phyloP scores from a whole-genome alignment of 2,329 filamentous ascomycete genomes.

The Pseudogymnoascus sp. region DNA sequence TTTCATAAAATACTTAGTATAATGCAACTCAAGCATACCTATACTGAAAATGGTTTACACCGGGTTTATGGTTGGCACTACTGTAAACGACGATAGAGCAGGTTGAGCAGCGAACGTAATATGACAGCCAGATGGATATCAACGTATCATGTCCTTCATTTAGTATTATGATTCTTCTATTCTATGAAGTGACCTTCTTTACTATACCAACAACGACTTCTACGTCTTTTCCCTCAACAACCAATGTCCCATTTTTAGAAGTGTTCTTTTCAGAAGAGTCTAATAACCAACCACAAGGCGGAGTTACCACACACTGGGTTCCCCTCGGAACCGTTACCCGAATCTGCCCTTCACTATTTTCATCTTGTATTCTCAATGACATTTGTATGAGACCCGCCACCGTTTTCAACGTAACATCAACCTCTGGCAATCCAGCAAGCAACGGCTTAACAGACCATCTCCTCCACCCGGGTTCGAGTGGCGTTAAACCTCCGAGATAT shows the following conservation, averaged over 20 bases:
- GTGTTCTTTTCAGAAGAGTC: not conserved
- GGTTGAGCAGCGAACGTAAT: not conserved
- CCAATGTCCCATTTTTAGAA: not conserved
- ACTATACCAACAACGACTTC: not conserved
- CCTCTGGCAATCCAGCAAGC: constrained; percentile 13
- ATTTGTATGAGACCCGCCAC: constrained; percentile 13
- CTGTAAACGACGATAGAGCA: not conserved
- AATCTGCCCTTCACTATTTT: constrained; percentile 10
- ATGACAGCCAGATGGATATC: not conserved
- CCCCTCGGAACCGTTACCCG: constrained; percentile 14
- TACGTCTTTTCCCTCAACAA: not conserved
- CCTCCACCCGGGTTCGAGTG: constrained; percentile 16
- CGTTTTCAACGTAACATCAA: constrained; percentile 15
- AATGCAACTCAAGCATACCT: not conserved
- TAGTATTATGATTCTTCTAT: not conserved
- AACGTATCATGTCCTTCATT: not conserved
- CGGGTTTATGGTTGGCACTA: not conserved
- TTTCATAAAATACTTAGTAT: not conserved
- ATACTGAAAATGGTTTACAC: not conserved
- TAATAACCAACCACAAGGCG: not conserved
- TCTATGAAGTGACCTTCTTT: not conserved
- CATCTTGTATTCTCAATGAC: constrained; percentile 13
- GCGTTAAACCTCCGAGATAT: constrained; percentile 17
- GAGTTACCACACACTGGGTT: not conserved
- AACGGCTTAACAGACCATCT: constrained; percentile 17